Evolutionary conservation across 2,329 filamentous ascomycete species (phyloP).

Genomic region (Parasarocladium wereldwijsianum): DNA sequence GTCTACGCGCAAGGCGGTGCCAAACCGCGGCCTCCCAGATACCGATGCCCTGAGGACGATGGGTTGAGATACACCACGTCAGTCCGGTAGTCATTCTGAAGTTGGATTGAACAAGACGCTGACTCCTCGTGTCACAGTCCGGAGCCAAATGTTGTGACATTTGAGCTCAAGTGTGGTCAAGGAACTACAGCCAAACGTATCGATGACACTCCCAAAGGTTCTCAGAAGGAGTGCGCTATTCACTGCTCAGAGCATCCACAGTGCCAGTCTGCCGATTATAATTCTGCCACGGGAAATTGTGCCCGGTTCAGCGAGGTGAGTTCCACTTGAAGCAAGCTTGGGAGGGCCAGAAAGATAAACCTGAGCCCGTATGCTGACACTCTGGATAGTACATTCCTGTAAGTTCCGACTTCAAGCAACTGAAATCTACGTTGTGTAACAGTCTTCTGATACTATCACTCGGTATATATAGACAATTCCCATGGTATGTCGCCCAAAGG

Average conservation of each 20-base stretch:
- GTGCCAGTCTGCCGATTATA: conserved; percentile 1
- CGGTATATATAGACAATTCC: background rate
- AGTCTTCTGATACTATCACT: background rate
- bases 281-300: background rate
- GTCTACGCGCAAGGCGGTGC: conserved; percentile 3
- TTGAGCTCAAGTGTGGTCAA: conserved; percentile 2
- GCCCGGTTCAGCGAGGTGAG: conserved; percentile 2
- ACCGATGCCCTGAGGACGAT: conserved; percentile 1
- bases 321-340: background rate
- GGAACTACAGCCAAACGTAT: conserved; percentile 2
- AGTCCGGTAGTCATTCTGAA: background rate
- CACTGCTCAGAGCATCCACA: conserved; percentile 2
- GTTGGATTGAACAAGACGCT: background rate
- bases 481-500: background rate
- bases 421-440: background rate
- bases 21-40: conserved; percentile 1
- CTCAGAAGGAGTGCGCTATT: conserved; percentile 2
- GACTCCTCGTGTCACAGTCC: background rate
- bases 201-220: background rate
- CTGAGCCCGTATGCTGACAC: background rate
- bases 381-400: conserved; percentile 1
- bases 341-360: no score
- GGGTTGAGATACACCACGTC: conserved; percentile 1
- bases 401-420: background rate
- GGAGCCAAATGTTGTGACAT: conserved; percentile 2